Evolutionary conservation across 805 yeast species (phyloP).

Genomic region (baker's yeast (Saccharomyces cerevisiae)): DNA sequence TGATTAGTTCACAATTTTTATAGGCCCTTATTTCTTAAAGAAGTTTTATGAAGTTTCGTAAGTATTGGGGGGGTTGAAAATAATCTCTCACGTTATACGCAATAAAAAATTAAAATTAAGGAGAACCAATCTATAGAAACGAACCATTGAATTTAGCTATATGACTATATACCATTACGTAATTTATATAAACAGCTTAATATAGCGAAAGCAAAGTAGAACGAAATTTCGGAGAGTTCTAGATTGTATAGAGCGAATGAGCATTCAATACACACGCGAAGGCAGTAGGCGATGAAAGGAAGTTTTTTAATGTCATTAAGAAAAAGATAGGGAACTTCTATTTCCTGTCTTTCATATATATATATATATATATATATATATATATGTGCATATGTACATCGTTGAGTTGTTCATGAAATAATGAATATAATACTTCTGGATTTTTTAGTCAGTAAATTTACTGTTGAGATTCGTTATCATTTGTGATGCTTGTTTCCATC

Average conservation of each 20-base stretch:
- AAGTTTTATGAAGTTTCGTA: background rate
- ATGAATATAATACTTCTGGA: background rate
- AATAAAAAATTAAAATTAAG: background rate
- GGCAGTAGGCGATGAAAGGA: background rate
- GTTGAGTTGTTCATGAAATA: conserved; percentile 4
- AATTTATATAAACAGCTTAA: background rate
- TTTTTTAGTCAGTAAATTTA: background rate
- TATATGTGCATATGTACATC: background rate
- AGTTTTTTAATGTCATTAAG: background rate
- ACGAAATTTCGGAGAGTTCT: background rate
- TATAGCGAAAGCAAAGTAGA: background rate
- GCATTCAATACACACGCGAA: background rate
- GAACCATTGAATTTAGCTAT: background rate
- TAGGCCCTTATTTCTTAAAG: background rate
- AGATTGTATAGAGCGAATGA: background rate
- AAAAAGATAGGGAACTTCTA: background rate
- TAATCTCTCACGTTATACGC: background rate
- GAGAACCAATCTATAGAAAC: background rate
- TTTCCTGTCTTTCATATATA: background rate
- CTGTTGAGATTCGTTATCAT: background rate
- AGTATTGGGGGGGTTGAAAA: background rate
- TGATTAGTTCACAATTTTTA: background rate
- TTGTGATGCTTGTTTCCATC: background rate
- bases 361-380: background rate
- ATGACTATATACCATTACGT: background rate